These are phyloP conservation scores for Coccomyxa subellipsoidea DNA, from an alignment of 163 green algal species.

Conservation along the genomic window DNA sequence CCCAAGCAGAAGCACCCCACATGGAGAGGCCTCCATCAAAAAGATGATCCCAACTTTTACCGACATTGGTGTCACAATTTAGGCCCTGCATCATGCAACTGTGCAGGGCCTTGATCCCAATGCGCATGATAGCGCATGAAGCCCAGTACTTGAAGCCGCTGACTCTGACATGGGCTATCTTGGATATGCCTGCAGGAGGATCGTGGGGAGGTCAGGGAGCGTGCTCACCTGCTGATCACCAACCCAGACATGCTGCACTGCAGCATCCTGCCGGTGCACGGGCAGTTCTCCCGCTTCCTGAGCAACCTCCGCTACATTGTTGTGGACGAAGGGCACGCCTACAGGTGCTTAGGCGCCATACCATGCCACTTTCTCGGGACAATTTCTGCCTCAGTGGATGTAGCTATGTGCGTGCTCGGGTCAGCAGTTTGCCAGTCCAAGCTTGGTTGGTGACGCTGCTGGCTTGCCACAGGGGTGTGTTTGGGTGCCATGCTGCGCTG, in stretches of 20 bases:
- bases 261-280: conserved; percentile 74
- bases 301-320: conserved; percentile 78
- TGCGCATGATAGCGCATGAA: too few species aligned
- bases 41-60: too few species aligned
- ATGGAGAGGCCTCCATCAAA: too few species aligned
- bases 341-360: conserved; percentile 38
- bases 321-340: conserved; percentile 89
- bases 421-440: not conserved
- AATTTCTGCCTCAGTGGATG: too few species aligned
- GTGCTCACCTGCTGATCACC: conserved; percentile 83
- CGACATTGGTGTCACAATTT: too few species aligned
- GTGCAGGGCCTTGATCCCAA: too few species aligned
- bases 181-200: conserved; percentile 16
- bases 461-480: conserved; percentile 64
- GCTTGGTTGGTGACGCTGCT: not conserved
- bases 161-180: not conserved
- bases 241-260: conserved; percentile 98
- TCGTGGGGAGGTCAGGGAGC: conserved; percentile 42
- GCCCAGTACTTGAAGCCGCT: not conserved
- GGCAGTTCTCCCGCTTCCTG: conserved; percentile 70
- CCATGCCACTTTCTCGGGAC: too few species aligned
- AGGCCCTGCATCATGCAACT: too few species aligned
- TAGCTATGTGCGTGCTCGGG: not conserved
- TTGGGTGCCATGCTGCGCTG: conserved; percentile 87
- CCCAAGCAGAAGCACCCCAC: too few species aligned